phyloP scores from a whole-genome alignment of 2,329 filamentous ascomycete species.

The Cercospora zeae-maydis region DNA sequence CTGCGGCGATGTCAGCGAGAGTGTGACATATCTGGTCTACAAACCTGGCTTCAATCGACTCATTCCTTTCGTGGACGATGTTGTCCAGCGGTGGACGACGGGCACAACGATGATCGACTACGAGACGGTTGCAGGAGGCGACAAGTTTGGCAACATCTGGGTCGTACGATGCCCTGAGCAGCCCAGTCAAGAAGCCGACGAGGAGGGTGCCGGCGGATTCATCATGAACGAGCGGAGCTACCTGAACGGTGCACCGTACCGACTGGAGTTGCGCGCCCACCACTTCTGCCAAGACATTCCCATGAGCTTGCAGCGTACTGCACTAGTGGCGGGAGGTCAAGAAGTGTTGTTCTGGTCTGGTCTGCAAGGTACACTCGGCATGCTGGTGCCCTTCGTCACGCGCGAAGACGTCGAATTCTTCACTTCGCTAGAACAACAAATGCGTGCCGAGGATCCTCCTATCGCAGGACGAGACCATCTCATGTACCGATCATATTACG shows the following conservation, averaged over 20 bases:
- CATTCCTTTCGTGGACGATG: constrained; percentile 91
- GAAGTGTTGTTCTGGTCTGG: constrained; percentile 92
- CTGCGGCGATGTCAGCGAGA: constrained; percentile 88
- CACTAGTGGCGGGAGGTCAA: constrained; percentile 83
- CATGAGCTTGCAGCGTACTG: constrained; percentile 82
- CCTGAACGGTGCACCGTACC: constrained; percentile 81
- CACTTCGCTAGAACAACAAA: constrained; percentile 83
- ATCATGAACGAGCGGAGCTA: constrained; percentile 88
- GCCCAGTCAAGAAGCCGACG: constrained; percentile 83
- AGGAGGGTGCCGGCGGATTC: constrained; percentile 84
- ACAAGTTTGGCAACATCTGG: constrained; percentile 98
- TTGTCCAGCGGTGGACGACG: constrained; percentile 83
- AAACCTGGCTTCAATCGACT: constrained; percentile 87
- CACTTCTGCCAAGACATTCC: constrained; percentile 91
- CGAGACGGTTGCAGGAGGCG: constrained; percentile 87
- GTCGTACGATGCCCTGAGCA: constrained; percentile 83
- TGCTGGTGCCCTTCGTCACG: constrained; percentile 84
- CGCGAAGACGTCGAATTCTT: constrained; percentile 98
- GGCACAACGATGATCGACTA: constrained; percentile 95
- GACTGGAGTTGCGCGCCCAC: constrained; percentile 80
- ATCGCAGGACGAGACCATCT: constrained; percentile 90
- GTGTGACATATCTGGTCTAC: constrained; percentile 87
- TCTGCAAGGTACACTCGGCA: constrained; percentile 88
- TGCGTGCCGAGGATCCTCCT: constrained; percentile 81
- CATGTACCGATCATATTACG: constrained; percentile 93